phyloP scores from a whole-genome alignment of 179 eudicot genomes.

The Drosera spatulata region DNA sequence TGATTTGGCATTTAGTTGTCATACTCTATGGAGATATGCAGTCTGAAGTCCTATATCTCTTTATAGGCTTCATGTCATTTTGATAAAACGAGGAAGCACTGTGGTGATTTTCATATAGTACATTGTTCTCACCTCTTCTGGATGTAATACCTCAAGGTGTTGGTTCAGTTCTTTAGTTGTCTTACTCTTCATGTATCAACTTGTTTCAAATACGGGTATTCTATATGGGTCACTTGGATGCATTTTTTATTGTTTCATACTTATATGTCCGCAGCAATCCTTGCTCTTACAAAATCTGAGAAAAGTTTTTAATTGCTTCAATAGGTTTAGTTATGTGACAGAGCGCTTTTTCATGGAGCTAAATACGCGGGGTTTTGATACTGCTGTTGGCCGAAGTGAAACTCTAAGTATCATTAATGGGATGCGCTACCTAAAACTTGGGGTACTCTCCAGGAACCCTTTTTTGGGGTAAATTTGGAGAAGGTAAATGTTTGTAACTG shows the following conservation, averaged over 20 bases:
- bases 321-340: slow-evolving; percentile 93
- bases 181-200: no score
- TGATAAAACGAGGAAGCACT: no score
- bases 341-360: slow-evolving; percentile 98
- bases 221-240: not conserved
- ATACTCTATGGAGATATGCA: no score
- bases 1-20: no score
- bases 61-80: no score
- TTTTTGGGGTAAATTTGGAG: slow-evolving; percentile 1
- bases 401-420: slow-evolving; percentile 94
- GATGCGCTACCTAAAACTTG: slow-evolving; percentile 96
- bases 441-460: slow-evolving; percentile 47
- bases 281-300: not conserved
- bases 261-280: not conserved
- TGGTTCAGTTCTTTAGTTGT: no score
- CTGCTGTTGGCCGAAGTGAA: slow-evolving; percentile 86
- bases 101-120: no score
- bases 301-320: slow-evolving; percentile 1
- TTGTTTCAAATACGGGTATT: no score
- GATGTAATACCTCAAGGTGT: no score
- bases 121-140: no score
- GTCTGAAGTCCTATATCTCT: no score
- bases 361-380: slow-evolving; percentile 89
- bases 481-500: slow-evolving; percentile 15
- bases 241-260: not conserved